These are phyloP conservation scores for Saccharomycodes ludwigii DNA, from an alignment of 805 yeast species.

Conservation along the genomic window DNA sequence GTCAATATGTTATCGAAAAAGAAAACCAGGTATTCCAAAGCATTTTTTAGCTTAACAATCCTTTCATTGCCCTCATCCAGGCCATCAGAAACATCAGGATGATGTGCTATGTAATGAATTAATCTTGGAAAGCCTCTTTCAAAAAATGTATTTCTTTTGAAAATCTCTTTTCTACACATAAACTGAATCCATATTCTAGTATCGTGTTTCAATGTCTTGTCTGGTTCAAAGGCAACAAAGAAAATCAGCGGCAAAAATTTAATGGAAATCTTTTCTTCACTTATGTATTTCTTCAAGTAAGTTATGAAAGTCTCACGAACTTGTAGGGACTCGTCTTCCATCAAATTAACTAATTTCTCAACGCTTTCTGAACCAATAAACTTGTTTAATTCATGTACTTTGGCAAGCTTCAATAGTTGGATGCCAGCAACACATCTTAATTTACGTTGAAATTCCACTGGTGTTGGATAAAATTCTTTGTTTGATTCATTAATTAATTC, in stretches of 20 bases:
- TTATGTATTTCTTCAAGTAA: conserved; percentile 38
- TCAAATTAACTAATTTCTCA: conserved; percentile 39
- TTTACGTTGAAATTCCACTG: conserved; percentile 44
- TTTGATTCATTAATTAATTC: conserved; percentile 44
- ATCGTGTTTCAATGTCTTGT: conserved; percentile 32
- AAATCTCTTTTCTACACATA: conserved; percentile 26
- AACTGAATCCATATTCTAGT: conserved; percentile 64
- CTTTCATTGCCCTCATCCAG: conserved; percentile 26
- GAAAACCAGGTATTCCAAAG: conserved; percentile 47
- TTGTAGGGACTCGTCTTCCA: conserved; percentile 52
- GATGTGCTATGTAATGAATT: conserved; percentile 62
- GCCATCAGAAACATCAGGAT: conserved; percentile 42
- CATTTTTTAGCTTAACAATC: conserved; percentile 29
- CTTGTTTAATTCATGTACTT: conserved; percentile 36
- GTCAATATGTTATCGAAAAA: conserved; percentile 48
- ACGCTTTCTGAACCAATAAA: conserved; percentile 42
- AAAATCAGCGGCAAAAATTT: conserved; percentile 56
- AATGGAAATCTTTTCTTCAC: conserved; percentile 44
- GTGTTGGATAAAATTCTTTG: conserved; percentile 43
- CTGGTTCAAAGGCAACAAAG: conserved; percentile 70
- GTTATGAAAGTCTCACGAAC: conserved; percentile 44
- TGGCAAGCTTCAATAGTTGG: conserved; percentile 51
- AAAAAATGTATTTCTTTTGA: conserved; percentile 34
- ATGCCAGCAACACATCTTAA: conserved; percentile 60
- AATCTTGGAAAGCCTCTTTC: conserved; percentile 60